Percentiles rank a stretch among this genome's conserved stretches.
Evolutionary conservation across 371 early-diverging fungal genomes (phyloP).

Genomic region (Cokeromyces recurvatus): DNA sequence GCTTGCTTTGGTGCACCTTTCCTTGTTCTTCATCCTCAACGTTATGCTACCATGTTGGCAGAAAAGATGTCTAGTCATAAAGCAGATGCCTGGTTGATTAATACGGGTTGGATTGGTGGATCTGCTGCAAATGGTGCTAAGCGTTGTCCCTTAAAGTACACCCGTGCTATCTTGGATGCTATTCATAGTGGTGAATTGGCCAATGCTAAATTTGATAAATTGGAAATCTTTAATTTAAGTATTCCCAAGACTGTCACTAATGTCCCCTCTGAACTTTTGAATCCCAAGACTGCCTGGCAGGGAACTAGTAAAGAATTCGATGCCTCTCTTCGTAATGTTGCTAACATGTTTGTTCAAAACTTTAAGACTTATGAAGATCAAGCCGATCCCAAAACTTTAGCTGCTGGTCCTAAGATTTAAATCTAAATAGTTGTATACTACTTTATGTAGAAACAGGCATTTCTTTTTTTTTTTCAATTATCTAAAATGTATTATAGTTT

Average conservation of each 20-base stretch:
- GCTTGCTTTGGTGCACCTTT: slow-evolving; percentile 97
- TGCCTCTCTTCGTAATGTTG: slow-evolving; percentile 72
- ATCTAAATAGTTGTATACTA: too few species aligned
- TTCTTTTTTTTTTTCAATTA: too few species aligned
- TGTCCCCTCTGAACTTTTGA: slow-evolving; percentile 83
- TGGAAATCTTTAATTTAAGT: slow-evolving; percentile 81
- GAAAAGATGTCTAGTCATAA: slow-evolving; percentile 88
- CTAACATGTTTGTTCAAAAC: slow-evolving; percentile 82
- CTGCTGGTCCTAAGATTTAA: slow-evolving; percentile 66
- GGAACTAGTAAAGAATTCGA: slow-evolving; percentile 62
- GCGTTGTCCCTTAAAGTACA: slow-evolving; percentile 94
- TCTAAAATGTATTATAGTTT: too few species aligned
- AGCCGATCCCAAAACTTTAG: slow-evolving; percentile 71
- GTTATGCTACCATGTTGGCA: slow-evolving; percentile 96
- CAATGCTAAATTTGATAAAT: slow-evolving; percentile 73
- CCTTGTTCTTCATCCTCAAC: slow-evolving; percentile 95
- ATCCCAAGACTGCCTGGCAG: slow-evolving; percentile 86
- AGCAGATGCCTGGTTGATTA: slow-evolving; percentile 94
- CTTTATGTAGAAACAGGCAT: too few species aligned
- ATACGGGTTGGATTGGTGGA: slow-evolving; percentile 98
- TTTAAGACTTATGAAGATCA: slow-evolving; percentile 83
- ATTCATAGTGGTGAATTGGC: slow-evolving; percentile 91
- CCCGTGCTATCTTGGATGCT: slow-evolving; percentile 95
- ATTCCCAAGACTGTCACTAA: slow-evolving; percentile 76
- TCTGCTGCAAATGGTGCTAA: slow-evolving; percentile 87